Conservation (phyloP, 306 rosid species). For the Canavalia ensiformis region DNA sequence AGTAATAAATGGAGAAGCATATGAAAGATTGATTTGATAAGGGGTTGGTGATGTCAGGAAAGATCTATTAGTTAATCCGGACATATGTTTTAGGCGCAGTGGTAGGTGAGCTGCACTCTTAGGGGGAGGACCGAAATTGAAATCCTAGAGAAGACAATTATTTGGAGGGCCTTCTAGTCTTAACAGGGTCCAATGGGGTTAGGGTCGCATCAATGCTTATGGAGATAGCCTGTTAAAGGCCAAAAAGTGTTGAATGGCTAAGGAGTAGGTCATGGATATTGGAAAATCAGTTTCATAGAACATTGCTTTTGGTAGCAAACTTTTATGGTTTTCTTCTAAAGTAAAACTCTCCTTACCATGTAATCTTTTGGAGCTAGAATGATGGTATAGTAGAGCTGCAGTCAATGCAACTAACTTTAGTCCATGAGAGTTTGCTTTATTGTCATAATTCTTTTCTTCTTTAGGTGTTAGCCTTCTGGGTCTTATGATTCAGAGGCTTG, state of each 20-base stretch:
- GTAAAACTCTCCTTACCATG: background rate
- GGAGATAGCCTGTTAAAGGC: background rate
- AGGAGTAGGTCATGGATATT: background rate
- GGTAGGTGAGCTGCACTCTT: background rate
- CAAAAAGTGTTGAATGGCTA: background rate
- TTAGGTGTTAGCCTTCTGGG: background rate
- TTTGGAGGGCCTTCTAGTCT: background rate
- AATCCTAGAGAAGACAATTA: background rate
- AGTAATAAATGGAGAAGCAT: background rate
- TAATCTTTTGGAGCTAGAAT: constrained; percentile 17
- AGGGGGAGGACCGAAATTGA: background rate
- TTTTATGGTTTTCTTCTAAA: constrained; percentile 9
- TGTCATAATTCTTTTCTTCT: no score
- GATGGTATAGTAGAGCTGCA: background rate
- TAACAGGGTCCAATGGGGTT: background rate
- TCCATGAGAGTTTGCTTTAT: background rate
- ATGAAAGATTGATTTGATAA: background rate
- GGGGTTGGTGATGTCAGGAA: background rate
- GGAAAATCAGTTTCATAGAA: background rate
- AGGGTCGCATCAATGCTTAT: background rate
- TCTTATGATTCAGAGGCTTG: background rate
- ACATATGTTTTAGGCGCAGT: background rate
- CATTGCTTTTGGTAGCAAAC: constrained; percentile 7
- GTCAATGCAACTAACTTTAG: no score
- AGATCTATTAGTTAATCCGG: background rate